Evolutionary conservation across 2,329 filamentous ascomycete genomes (phyloP), one percentile per base, ranked within the genome.

Genomic region (Ophiocordyceps camponoti-leonardi): DNA sequence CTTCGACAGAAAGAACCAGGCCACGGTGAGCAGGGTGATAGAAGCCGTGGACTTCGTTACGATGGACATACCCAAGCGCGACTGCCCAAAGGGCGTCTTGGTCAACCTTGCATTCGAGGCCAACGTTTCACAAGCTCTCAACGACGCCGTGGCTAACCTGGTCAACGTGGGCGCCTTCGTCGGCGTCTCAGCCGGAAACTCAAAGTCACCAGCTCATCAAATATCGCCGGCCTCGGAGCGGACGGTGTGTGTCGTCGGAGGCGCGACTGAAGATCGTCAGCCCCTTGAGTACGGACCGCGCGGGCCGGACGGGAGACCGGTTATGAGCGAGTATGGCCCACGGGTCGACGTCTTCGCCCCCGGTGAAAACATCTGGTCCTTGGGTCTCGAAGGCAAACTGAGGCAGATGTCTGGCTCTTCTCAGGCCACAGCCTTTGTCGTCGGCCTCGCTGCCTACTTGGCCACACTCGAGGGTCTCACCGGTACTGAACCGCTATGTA

Each of bases 161-260:
- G 59, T 69, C 49, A 48, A 48, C 26, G 54, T 58, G 1, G 69
- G 69, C 33, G 58, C 72, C 44, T 68, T 71, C 45, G 59, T 72
- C 23, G 67, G 65, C 45, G 70, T 71, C 10, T 69, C 72, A 4
- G 71, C 71, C 14, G 71, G 72, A 30, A 73, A 73, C 42, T 43
- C 40, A 41, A 46, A 47, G 35, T 37, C 23, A 10, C 47, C 50
- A 14, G 49, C 46, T 1, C 45, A 37, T 6, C 26, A 41, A 19
- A 37, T 43, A 6, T 54, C 53, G 10, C 53, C 53, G 28, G 53
- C 50, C 14, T 53, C 51, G 6, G 51, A 47, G 33, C 43, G 47
- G 5, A 37, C 40, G 6, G 49, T 49, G 11, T 52, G 52, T 45
- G 48, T 49, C 13, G 49, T 52, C 5, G 53, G 49, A 18, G 48